Conservation (phyloP, 352 stramenopile genomes). For the Pythium rishiriense region DNA sequence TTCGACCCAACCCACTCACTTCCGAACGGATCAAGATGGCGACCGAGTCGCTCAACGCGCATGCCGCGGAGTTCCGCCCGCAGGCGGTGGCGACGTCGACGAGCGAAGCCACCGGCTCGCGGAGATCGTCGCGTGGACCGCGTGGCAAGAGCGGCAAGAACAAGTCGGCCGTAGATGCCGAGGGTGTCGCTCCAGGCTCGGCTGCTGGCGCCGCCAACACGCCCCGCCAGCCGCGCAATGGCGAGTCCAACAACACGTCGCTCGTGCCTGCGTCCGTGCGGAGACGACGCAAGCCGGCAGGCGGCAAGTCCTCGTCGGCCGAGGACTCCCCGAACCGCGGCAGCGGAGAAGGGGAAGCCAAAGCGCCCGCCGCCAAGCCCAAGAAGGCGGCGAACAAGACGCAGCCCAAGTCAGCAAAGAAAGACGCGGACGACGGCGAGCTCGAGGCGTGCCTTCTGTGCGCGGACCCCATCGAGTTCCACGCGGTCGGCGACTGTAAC, state of each 20-base stretch:
- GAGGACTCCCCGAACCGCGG: conserved; percentile 2
- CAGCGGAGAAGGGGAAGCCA: background rate
- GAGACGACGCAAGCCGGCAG: conserved; percentile 18
- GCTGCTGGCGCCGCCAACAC: background rate
- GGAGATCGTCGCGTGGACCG: background rate
- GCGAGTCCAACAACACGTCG: background rate
- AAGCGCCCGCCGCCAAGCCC: background rate
- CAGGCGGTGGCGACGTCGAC: background rate
- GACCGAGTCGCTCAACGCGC: conserved; percentile 24
- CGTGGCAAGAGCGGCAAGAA: background rate
- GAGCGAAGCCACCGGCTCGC: background rate
- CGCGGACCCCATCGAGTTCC: conserved; percentile 65
- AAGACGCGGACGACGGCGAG: conserved; percentile 27
- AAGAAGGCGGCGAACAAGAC: conserved; percentile 12
- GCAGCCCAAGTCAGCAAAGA: background rate
- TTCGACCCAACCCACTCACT: conserved; percentile 5
- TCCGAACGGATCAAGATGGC: conserved; percentile 19
- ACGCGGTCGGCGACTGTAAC: conserved; percentile 76
- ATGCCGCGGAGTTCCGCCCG: conserved; percentile 21
- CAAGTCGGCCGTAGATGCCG: background rate
- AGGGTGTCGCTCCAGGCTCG: background rate
- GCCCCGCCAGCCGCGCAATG: background rate
- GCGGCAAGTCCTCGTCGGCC: background rate
- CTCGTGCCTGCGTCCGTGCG: conserved; percentile 23
- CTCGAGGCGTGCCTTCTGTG: conserved; percentile 63